Evolutionary conservation across 495 filamentous ascomycete genomes (phyloP).

Genomic region (Jackrogersella minutella): DNA sequence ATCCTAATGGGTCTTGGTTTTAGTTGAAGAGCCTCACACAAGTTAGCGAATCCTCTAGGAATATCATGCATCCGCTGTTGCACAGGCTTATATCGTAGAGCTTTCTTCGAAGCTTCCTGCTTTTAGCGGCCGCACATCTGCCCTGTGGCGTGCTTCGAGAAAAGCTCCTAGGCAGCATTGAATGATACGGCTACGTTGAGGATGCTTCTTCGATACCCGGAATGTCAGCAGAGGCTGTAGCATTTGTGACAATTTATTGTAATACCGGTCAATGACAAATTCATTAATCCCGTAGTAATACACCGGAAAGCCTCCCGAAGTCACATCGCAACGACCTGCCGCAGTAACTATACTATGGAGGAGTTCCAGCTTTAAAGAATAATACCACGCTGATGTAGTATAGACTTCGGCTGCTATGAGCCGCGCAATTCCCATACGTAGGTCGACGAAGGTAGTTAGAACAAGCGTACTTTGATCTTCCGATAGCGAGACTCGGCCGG

Average conservation of each 20-base stretch:
- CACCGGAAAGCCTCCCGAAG: conserved; percentile 32
- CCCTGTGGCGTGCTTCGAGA: not conserved
- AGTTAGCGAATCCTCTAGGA: conserved; percentile 16
- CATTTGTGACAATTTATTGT: conserved; percentile 6
- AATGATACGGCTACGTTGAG: conserved; percentile 2
- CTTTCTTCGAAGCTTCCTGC: not conserved
- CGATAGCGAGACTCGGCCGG: conserved; percentile 28
- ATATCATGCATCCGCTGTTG: conserved; percentile 3
- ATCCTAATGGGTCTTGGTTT: conserved; percentile 33
- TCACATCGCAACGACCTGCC: conserved; percentile 39
- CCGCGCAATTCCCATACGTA: conserved; percentile 11
- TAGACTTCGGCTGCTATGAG: conserved; percentile 6
- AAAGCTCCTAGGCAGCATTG: not conserved
- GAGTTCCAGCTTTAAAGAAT: conserved; percentile 20
- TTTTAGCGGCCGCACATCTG: conserved; percentile 1
- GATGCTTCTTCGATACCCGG: not conserved
- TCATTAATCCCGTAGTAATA: conserved; percentile 35
- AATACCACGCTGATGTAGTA: conserved; percentile 30
- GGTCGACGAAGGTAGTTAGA: conserved; percentile 8
- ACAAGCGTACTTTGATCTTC: conserved; percentile 17
- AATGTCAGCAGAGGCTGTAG: not conserved
- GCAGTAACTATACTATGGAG: conserved; percentile 20
- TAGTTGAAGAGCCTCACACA: conserved; percentile 36
- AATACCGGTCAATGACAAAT: conserved; percentile 39
- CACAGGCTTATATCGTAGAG: conserved; percentile 1